Evolutionary conservation across 495 filamentous ascomycete species (phyloP).

Genomic region (Staphylotrichum longicolle): DNA sequence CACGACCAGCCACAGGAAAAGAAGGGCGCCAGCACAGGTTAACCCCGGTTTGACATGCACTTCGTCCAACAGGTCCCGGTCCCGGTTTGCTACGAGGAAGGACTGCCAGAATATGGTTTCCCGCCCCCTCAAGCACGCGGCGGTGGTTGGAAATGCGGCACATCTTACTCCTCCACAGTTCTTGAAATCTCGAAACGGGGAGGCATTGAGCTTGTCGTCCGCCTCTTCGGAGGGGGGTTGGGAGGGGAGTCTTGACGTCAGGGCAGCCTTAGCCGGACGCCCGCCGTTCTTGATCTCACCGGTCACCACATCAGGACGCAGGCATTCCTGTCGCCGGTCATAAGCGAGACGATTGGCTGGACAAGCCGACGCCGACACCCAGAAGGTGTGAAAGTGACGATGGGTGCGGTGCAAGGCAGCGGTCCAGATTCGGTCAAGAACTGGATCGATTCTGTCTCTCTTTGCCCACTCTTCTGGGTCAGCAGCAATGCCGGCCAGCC

Average conservation of each 20-base stretch:
- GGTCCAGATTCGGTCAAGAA: slow-evolving; percentile 20
- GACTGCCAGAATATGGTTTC: too few relatives aligned
- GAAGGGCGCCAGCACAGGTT: neutral
- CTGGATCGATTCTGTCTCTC: slow-evolving; percentile 13
- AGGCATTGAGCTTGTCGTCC: too few relatives aligned
- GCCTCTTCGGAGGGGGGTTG: too few relatives aligned
- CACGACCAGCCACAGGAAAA: neutral
- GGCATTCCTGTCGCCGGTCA: slow-evolving; percentile 10
- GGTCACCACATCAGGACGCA: slow-evolving; percentile 22
- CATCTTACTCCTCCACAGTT: neutral
- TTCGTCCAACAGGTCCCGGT: neutral
- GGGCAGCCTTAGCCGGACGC: neutral
- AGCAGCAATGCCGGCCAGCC: slow-evolving; percentile 1
- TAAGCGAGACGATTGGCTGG: slow-evolving; percentile 30
- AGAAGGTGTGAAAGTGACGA: slow-evolving; percentile 29
- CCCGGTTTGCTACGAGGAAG: too few relatives aligned
- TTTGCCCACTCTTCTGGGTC: neutral
- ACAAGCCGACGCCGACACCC: slow-evolving; percentile 19
- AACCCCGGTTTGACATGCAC: slow-evolving; percentile 5
- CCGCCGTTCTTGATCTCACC: slow-evolving; percentile 19
- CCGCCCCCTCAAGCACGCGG: too few relatives aligned
- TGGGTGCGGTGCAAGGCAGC: slow-evolving; percentile 14
- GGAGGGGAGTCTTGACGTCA: slow-evolving; percentile 1
- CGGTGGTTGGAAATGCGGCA: too few relatives aligned
- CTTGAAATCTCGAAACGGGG: too few relatives aligned